Evolutionary conservation across 495 filamentous ascomycete genomes (phyloP), one percentile per base, ranked within the genome.

Genomic region (Penicillium malachiteum): DNA sequence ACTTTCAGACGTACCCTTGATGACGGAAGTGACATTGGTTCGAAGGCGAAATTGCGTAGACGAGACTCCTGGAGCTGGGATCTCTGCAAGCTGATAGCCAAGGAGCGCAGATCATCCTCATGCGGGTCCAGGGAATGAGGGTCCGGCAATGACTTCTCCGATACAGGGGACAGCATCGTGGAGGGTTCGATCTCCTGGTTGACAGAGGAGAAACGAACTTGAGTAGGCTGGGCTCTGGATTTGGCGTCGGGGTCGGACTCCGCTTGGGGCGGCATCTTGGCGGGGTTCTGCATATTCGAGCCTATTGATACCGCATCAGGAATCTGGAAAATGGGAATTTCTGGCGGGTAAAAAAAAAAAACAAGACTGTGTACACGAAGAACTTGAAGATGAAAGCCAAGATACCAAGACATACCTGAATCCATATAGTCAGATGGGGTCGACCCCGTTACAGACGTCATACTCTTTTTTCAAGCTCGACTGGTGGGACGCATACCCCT

Each of bases 1-100:
- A 13, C 8, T 9, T 30, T 14, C 7, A 54, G 48, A 82, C 89
- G 66, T 84, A 93, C 92, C 74, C 90, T 84, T 32, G 91, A 95
- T 26, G 84, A 76, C n/a, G 91, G 91, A 34, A 96, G 74, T 37
- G 92, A 96, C 40, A 95, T 81, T 21, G 92, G 86, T 60, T 96
- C 92, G 68, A 92, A 96, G 5, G 84, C 84, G 68, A 90, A 96
- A 62, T 91, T 88, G 57, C 43, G 87, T 72, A 92, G 83, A n/a
- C 91, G 84, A 30, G 83, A 81, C 62, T 89, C 85, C 69, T 96
- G 92, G 54, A 94, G 77, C 64, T 86, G 83, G 16, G 88, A 81
- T 55, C 83, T 82, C 57, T 89, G 86, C 45, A 96, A 70, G 43
- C 80, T 84, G 54, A 83, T 78, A n/a, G 89, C 84, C 38, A 96